Conservation (phyloP, 306 rosid genomes). For the Castanopsis chinensis region DNA sequence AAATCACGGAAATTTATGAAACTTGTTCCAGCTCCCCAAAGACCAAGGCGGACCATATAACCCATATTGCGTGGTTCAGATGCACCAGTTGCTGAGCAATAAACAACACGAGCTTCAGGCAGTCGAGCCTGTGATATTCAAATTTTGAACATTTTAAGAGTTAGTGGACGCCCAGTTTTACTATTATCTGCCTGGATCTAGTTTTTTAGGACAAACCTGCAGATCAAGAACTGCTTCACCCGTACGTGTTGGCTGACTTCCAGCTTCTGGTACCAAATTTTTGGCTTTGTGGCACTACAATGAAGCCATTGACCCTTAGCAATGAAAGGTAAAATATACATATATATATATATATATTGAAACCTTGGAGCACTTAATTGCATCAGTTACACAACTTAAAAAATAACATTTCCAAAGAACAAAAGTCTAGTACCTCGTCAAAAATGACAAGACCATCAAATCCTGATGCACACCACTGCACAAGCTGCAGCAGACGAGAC, state of each 20-base stretch:
- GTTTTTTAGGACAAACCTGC: conserved; percentile 60
- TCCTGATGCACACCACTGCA: conserved; percentile 89
- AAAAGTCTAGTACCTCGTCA: conserved; percentile 66
- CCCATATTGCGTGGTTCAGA: conserved; percentile 99
- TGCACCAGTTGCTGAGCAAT: conserved; percentile 99
- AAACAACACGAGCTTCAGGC: conserved; percentile 84
- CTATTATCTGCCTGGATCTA: background rate
- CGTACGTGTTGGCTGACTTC: conserved; percentile 98
- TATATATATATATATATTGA: conserved; percentile 1
- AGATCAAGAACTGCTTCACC: conserved; percentile 97
- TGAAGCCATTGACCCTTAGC: conserved; percentile 53
- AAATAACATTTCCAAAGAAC: conserved; percentile 22
- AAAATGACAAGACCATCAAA: conserved; percentile 83
- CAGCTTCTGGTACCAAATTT: conserved; percentile 97
- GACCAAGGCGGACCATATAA: conserved; percentile 99
- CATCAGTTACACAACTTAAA: background rate
- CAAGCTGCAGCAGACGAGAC: conserved; percentile 90
- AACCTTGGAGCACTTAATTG: conserved; percentile 25
- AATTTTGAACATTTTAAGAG: conserved; percentile 14
- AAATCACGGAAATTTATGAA: conserved; percentile 85
- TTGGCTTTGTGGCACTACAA: conserved; percentile 99
- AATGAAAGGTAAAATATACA: conserved; percentile 31
- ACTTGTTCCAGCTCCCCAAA: conserved; percentile 94
- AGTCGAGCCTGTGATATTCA: conserved; percentile 67
- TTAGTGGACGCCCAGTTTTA: conserved; percentile 8